phyloP scores from a whole-genome alignment of 1,284 basidiomycete species.

The Heterobasidion occidentale region DNA sequence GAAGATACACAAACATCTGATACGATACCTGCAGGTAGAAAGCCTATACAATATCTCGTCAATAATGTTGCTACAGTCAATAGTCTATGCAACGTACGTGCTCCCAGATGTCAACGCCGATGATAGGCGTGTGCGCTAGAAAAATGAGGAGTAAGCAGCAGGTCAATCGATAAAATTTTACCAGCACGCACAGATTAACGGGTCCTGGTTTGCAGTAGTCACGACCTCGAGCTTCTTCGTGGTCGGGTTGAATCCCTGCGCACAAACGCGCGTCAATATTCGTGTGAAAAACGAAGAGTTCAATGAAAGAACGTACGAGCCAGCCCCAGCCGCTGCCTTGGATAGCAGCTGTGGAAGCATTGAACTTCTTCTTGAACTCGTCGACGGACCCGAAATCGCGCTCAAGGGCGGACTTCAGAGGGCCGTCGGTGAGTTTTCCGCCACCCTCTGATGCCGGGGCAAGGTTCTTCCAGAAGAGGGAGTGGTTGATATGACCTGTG shows the following conservation, averaged over 20 bases:
- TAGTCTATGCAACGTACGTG: conserved; percentile 44
- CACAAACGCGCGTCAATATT: conserved; percentile 2
- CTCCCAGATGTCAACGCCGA: conserved; percentile 98
- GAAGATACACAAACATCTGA: not conserved
- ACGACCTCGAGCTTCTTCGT: conserved; percentile 81
- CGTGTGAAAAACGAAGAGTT: conserved; percentile 2
- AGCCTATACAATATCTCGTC: conserved; percentile 29
- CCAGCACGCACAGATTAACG: conserved; percentile 58
- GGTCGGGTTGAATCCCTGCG: conserved; percentile 62
- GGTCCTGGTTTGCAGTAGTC: conserved; percentile 96
- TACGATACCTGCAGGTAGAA: conserved; percentile 58
- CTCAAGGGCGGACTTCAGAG: conserved; percentile 64
- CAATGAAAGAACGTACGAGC: conserved; percentile 50
- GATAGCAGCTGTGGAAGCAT: conserved; percentile 84
- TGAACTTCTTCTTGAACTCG: conserved; percentile 77
- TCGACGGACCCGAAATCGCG: conserved; percentile 67
- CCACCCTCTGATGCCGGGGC: conserved; percentile 51
- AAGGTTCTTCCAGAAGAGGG: conserved; percentile 92
- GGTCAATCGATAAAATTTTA: not conserved
- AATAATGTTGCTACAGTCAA: not conserved
- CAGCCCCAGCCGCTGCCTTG: conserved; percentile 99
- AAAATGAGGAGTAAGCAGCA: not conserved
- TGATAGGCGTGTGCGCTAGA: conserved; percentile 77
- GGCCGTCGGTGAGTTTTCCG: conserved; percentile 55
- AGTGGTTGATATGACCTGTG: conserved; percentile 82